These are phyloP conservation scores for Tolypocladium ophioglossoides DNA, from an alignment of 2,329 filamentous ascomycete species.

Conservation along the genomic window DNA sequence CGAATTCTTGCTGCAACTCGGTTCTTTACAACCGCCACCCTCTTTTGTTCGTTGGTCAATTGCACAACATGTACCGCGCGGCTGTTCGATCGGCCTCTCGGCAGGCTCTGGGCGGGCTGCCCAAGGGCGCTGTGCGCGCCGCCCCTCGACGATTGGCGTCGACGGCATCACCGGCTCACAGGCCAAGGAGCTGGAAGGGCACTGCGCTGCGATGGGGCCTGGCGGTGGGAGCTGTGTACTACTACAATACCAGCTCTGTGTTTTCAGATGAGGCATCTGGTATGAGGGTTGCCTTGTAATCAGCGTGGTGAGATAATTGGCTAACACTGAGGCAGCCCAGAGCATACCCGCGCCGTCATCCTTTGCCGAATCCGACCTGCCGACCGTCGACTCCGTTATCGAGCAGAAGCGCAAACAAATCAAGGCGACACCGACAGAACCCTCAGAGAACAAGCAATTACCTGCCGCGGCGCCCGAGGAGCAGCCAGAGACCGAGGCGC, in stretches of 20 bases:
- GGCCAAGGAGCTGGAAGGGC: slow-evolving; percentile 74
- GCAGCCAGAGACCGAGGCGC: slow-evolving; percentile 14
- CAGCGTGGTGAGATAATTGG: not conserved
- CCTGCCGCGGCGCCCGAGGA: slow-evolving; percentile 9
- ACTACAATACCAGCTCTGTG: slow-evolving; percentile 80
- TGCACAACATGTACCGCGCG: slow-evolving; percentile 38
- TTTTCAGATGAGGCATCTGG: slow-evolving; percentile 76
- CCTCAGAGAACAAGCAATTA: slow-evolving; percentile 9
- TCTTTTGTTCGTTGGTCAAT: not conserved
- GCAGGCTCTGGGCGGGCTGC: slow-evolving; percentile 30
- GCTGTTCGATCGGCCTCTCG: slow-evolving; percentile 36
- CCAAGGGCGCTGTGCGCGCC: slow-evolving; percentile 26
- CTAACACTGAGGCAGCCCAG: slow-evolving; percentile 13
- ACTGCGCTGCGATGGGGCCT: slow-evolving; percentile 62
- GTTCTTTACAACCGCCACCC: not conserved
- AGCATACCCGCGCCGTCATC: slow-evolving; percentile 31
- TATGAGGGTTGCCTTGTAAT: slow-evolving; percentile 32
- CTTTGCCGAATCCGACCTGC: slow-evolving; percentile 47
- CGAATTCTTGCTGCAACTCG: not conserved
- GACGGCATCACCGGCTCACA: slow-evolving; percentile 44
- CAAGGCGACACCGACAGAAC: slow-evolving; percentile 17
- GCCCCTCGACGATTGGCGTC: slow-evolving; percentile 41
- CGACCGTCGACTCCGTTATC: slow-evolving; percentile 57
- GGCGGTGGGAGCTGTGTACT: slow-evolving; percentile 72
- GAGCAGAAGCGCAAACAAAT: slow-evolving; percentile 49